These are phyloP conservation scores for Cucurbita moschata DNA, from an alignment of 306 rosid genomes.

Conservation along the genomic window DNA sequence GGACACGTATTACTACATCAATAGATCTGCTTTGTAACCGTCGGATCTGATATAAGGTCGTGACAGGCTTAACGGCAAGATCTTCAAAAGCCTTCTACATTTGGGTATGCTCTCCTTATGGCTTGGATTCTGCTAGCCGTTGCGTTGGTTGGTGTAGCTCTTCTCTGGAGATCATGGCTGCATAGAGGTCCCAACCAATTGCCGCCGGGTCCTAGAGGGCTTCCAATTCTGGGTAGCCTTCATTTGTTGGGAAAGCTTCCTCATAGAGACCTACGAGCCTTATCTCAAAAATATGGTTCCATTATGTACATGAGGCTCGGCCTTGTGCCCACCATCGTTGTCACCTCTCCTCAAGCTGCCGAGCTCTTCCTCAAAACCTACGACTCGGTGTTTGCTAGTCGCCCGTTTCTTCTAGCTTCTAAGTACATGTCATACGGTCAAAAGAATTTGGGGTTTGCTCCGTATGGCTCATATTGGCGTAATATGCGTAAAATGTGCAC, in stretches of 20 bases:
- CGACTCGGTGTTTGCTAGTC: not conserved
- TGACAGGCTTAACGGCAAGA: too few species aligned
- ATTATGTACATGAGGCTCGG: not conserved
- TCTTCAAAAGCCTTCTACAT: too few species aligned
- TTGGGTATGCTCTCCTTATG: not conserved
- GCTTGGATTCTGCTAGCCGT: not conserved
- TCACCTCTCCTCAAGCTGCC: not conserved
- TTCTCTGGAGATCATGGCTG: not conserved
- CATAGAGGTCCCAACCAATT: not conserved
- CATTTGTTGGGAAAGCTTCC: not conserved
- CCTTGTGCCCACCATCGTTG: not conserved
- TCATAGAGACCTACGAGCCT: not conserved
- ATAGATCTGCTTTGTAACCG: too few species aligned
- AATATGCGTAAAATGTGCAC: not conserved
- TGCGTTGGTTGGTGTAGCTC: not conserved
- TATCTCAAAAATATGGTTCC: not conserved
- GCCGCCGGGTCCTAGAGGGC: not conserved
- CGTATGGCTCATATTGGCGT: not conserved
- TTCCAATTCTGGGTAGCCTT: not conserved
- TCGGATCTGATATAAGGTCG: too few species aligned
- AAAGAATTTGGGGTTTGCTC: not conserved
- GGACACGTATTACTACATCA: too few species aligned
- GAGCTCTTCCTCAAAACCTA: not conserved
- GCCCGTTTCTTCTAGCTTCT: not conserved
- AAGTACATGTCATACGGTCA: not conserved